phyloP scores from a whole-genome alignment of 2,329 filamentous ascomycete species.

The Beauveria scarabaeidicola region DNA sequence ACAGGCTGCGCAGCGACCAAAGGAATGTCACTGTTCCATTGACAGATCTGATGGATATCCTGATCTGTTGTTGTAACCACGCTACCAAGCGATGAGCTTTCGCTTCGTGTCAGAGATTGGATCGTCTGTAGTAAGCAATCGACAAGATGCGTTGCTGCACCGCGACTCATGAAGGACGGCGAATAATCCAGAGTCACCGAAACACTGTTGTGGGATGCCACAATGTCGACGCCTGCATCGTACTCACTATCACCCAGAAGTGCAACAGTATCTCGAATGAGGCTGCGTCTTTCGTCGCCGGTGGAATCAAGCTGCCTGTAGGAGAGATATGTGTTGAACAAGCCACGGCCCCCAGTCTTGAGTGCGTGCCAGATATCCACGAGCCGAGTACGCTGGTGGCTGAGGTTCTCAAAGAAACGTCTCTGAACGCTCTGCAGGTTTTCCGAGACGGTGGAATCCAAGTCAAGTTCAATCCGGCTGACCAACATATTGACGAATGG shows the following conservation, averaged over 20 bases:
- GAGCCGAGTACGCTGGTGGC: not conserved
- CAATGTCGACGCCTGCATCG: not conserved
- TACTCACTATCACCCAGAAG: not conserved
- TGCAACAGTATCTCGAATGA: not conserved
- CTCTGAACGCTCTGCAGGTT: not conserved
- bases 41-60: not conserved
- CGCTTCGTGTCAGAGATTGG: not conserved
- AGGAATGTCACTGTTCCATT: not conserved
- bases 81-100: not conserved
- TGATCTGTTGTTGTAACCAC: not conserved
- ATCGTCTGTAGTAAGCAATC: not conserved
- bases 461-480: not conserved
- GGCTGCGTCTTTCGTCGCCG: not conserved
- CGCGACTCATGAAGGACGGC: not conserved
- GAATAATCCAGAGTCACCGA: not conserved
- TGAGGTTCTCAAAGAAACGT: not conserved
- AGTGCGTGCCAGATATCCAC: not conserved
- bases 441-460: not conserved
- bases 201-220: not conserved
- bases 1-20: not conserved
- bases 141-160: not conserved
- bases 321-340: not conserved
- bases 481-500: not conserved
- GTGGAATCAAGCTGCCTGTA: not conserved
- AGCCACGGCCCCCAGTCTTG: not conserved